Percentiles rank a stretch among this genome's conserved stretches.
These are phyloP conservation scores for Reticulascus tulasneorum DNA, from an alignment of 2,329 filamentous ascomycete species.

Conservation along the genomic window DNA sequence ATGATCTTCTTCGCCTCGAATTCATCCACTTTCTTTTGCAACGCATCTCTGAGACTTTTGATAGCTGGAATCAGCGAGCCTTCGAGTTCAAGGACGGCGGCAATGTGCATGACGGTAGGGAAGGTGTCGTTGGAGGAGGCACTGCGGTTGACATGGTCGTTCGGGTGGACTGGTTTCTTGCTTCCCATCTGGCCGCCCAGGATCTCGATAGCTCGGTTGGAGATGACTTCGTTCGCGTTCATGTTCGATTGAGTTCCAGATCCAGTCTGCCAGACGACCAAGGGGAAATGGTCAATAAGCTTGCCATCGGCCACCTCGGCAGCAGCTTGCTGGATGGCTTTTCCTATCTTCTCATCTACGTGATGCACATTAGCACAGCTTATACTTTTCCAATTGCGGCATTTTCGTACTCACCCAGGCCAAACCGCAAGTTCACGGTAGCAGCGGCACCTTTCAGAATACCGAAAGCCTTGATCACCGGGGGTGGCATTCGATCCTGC, in stretches of 20 bases:
- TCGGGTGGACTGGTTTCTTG: slow-evolving; percentile 99
- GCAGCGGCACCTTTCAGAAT: slow-evolving; percentile 96
- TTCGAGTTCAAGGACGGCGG: slow-evolving; percentile 90
- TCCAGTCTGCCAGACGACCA: slow-evolving; percentile 98
- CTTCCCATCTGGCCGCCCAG: slow-evolving; percentile 87
- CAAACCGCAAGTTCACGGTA: slow-evolving; percentile 91
- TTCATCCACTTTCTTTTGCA: slow-evolving; percentile 83
- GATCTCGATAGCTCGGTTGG: slow-evolving; percentile 97
- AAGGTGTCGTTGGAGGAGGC: slow-evolving; percentile 99
- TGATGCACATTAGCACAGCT: too few species aligned
- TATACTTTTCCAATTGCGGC: too few species aligned
- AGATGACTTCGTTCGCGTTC: slow-evolving; percentile 99
- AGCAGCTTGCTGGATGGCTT: slow-evolving; percentile 92
- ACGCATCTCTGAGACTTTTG: slow-evolving; percentile 73
- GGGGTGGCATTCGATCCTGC: slow-evolving; percentile 94
- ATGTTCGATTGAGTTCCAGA: slow-evolving; percentile 99
- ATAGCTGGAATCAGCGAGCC: slow-evolving; percentile 78
- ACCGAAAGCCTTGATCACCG: slow-evolving; percentile 88
- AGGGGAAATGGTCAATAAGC: slow-evolving; percentile 94
- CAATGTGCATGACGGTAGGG: slow-evolving; percentile 99
- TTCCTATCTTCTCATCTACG: slow-evolving; percentile 67
- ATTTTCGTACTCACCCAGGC: too few species aligned
- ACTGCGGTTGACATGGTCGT: slow-evolving; percentile 99
- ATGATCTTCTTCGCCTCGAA: slow-evolving; percentile 87
- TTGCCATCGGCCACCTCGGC: slow-evolving; percentile 90